Evolutionary conservation across 2,329 filamentous ascomycete genomes (phyloP).

Genomic region (Apiospora kogelbergensis): DNA sequence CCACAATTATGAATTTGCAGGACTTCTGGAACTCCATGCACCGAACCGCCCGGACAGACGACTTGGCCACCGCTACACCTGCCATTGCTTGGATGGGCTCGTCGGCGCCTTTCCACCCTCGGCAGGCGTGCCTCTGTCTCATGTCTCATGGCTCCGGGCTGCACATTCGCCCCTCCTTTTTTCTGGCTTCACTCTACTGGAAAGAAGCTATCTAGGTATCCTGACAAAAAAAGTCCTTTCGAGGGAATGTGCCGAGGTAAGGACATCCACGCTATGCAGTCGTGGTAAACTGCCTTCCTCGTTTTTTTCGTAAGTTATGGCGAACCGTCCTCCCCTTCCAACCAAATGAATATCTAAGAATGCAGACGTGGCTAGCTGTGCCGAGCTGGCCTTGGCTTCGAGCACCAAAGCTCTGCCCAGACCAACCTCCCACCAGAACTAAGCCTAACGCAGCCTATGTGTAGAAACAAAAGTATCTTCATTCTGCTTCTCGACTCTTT

Average conservation of each 20-base stretch:
- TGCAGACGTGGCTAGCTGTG: neutral
- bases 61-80: neutral
- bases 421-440: neutral
- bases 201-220: slow-evolving; percentile 8
- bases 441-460: neutral
- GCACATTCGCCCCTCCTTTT: neutral
- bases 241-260: neutral
- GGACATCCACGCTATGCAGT: neutral
- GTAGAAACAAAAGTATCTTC: slow-evolving; percentile 5
- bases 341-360: slow-evolving; percentile 6
- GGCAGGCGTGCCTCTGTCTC: neutral
- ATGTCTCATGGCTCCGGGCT: neutral
- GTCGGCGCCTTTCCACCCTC: neutral
- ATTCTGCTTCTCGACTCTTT: slow-evolving; percentile 3
- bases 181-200: slow-evolving; percentile 2
- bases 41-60: neutral
- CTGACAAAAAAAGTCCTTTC: neutral
- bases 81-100: neutral
- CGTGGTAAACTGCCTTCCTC: neutral
- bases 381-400: neutral
- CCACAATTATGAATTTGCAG: neutral
- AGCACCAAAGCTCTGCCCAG: neutral
- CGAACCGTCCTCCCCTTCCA: neutral
- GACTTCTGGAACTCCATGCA: neutral
- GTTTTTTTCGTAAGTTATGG: slow-evolving; percentile 5